A percentile compares a stretch with the other conserved stretches of the same genome.
Conservation (phyloP, 2,329 filamentous ascomycete genomes). For the Trichoderma sp. region DNA sequence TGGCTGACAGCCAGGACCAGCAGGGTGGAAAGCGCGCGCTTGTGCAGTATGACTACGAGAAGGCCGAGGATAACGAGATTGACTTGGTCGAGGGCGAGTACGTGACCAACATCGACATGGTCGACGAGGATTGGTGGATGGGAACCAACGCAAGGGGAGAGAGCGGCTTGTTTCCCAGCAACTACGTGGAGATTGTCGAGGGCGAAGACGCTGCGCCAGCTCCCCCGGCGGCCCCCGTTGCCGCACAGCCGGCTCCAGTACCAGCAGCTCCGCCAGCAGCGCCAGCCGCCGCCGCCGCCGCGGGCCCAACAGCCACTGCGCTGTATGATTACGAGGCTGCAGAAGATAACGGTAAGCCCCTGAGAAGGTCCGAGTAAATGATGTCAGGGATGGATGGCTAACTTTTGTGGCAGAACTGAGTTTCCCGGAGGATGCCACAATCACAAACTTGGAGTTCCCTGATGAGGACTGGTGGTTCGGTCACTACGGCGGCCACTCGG, state of each 20-base stretch:
- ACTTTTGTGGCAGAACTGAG: conserved; percentile 60
- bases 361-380: not conserved
- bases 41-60: conserved; percentile 94
- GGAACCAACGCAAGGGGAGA: conserved; percentile 85
- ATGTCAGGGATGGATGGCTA: conserved; percentile 25
- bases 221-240: conserved; percentile 38
- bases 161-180: conserved; percentile 89
- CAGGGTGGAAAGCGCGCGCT: conserved; percentile 69
- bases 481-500: conserved; percentile 73
- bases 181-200: conserved; percentile 88
- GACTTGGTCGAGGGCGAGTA: conserved; percentile 86
- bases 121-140: conserved; percentile 99
- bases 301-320: conserved; percentile 73
- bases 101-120: conserved; percentile 92
- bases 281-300: conserved; percentile 41
- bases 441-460: conserved; percentile 86
- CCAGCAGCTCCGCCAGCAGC: conserved; percentile 42
- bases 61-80: conserved; percentile 95
- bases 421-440: conserved; percentile 85
- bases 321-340: conserved; percentile 96
- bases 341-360: conserved; percentile 76
- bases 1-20: conserved; percentile 35
- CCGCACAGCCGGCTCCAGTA: conserved; percentile 37
- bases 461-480: conserved; percentile 99
- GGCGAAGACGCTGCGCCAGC: conserved; percentile 51